Evolutionary conservation across 164 flowering plant genomes (phyloP), one percentile per base, ranked within the genome.

Genomic region (Piper betle): DNA sequence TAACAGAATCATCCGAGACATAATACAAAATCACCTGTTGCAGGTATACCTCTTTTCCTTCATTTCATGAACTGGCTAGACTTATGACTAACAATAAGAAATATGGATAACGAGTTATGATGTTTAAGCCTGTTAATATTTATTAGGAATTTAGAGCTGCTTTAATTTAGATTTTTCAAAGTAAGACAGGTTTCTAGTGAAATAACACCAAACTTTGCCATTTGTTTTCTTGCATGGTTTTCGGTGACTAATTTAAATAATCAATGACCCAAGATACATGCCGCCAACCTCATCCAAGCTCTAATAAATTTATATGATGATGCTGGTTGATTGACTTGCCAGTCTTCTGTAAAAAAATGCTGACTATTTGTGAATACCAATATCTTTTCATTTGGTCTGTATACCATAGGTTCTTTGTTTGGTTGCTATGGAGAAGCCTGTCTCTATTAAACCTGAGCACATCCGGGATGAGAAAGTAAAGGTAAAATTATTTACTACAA

Each of bases 401-500:
- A 10, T 16, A 19, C 43, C 82, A 64, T 73, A 93, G 98, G 89
- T 93, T 72, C 80, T 93, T 59, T 93, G 98, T 72, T 78, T 90
- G 66, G 92, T 87, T 65, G 98, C 96, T 53, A 93, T 93, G 98
- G 98, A 93, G 76, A 93, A 90, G 66, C 98, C 98, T 7, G 71
- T 86, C 50, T 90, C 97, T 69, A 78, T 90, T 33, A 83, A 78
- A 57, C 98, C 98, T 40, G 98, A 93, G 87, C 87, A 88, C 64
- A 84, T 93, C 54, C 87, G 98, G n/a, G 98, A 93, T 77, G 97
- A 90, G 79, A 90, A 93, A 93, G 98, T 93, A 64, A 93, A 90
- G 96, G 98, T 87, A 37, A 63, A 17, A 58, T 3, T 5, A 46
- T 46, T 46, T 12, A 46, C 50, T 46, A 46, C 15, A 15, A 12